A percentile compares a stretch with the other conserved stretches of the same genome.
Evolutionary conservation across 2,329 filamentous ascomycete species (phyloP).

Genomic region (Sclerotinia borealis): DNA sequence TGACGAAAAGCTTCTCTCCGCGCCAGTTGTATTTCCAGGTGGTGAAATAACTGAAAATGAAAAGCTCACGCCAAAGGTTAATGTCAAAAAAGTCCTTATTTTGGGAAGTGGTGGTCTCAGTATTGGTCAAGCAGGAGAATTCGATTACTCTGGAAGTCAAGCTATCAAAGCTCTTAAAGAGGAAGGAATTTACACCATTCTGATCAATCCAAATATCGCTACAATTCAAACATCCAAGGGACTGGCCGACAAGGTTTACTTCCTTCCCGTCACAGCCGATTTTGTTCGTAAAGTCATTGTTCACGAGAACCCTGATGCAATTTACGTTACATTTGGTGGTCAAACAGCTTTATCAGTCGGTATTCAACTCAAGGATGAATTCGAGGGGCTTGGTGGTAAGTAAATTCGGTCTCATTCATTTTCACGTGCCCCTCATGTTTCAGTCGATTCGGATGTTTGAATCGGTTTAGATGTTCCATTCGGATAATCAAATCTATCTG

Average conservation of each 20-base stretch:
- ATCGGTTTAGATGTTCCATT: neutral
- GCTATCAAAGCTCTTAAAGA: constrained; percentile 96
- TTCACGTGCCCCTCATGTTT: neutral
- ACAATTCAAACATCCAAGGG: constrained; percentile 97
- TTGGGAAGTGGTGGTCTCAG: constrained; percentile 93
- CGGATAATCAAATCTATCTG: neutral
- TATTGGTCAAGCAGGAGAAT: constrained; percentile 97
- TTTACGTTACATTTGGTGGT: constrained; percentile 94
- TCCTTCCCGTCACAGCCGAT: constrained; percentile 93
- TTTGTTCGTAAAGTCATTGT: constrained; percentile 98
- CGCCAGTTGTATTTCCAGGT: constrained; percentile 81
- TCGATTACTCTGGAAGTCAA: constrained; percentile 94
- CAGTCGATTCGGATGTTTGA: neutral
- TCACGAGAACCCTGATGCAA: constrained; percentile 89
- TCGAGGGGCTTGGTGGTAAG: neutral
- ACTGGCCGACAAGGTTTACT: constrained; percentile 96
- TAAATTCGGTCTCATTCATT: neutral
- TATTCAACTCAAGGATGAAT: constrained; percentile 86
- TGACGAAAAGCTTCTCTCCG: constrained; percentile 59
- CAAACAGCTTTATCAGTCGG: constrained; percentile 96
- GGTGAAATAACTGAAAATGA: constrained; percentile 75
- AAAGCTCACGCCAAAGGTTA: constrained; percentile 68
- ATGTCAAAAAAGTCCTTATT: constrained; percentile 95
- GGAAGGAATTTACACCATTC: constrained; percentile 81
- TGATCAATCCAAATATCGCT: constrained; percentile 97